Conservation (phyloP, 2,329 filamentous ascomycete species). For the Talaromyces albobiverticillius region DNA sequence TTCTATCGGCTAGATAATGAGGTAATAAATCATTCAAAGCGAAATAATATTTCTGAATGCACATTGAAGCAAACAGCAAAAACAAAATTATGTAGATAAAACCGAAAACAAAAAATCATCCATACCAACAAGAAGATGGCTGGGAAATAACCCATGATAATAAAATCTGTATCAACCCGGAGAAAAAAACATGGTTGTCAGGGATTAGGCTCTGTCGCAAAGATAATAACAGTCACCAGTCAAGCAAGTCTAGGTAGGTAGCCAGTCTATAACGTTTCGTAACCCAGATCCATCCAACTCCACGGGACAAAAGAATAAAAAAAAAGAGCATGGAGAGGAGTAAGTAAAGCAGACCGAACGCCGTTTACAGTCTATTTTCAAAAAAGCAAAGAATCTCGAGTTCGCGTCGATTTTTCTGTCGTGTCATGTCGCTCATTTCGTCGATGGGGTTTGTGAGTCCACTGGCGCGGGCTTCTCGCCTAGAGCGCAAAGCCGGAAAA, state of each 20-base stretch:
- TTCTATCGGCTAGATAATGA: no score
- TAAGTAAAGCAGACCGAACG: neutral
- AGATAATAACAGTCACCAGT: neutral
- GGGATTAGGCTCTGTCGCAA: no score
- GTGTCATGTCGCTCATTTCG: neutral
- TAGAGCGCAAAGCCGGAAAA: constrained; percentile 51
- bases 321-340: neutral
- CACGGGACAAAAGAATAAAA: neutral
- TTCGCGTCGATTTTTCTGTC: neutral
- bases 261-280: neutral
- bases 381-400: neutral
- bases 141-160: no score
- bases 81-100: no score
- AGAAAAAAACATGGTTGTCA: no score
- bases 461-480: constrained; percentile 50
- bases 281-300: neutral
- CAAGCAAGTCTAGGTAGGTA: neutral
- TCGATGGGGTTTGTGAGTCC: neutral
- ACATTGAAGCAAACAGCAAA: no score
- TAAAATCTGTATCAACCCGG: no score
- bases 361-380: neutral
- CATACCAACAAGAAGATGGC: no score
- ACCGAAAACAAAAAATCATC: no score
- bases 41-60: no score
- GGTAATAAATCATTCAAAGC: no score